Evolutionary conservation across 345 rosid species (phyloP).

Genomic region (Sonneratia caseolaris): DNA sequence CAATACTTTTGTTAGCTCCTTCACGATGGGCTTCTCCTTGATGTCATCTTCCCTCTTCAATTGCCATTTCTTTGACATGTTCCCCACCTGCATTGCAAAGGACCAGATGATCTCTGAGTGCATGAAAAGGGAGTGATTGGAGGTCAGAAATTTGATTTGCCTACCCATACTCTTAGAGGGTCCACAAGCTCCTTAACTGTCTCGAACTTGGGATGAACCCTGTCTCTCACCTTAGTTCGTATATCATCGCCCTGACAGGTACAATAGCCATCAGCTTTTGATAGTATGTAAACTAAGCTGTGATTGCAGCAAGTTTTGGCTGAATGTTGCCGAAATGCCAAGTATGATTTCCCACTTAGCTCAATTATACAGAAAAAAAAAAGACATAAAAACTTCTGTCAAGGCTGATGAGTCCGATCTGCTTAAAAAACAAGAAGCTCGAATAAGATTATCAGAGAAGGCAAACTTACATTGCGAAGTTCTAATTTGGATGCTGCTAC

Average conservation of each 20-base stretch:
- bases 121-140: background rate
- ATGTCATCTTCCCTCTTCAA: constrained; percentile 29
- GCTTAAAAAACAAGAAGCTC: background rate
- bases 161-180: constrained; percentile 73
- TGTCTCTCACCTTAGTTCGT: constrained; percentile 42
- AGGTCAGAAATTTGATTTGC: constrained; percentile 4
- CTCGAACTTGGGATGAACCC: constrained; percentile 53
- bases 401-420: background rate
- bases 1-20: constrained; percentile 59
- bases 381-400: background rate
- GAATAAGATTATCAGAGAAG: background rate
- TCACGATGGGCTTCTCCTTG: constrained; percentile 59
- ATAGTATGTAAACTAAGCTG: background rate
- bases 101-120: constrained; percentile 1
- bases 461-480: constrained; percentile 41
- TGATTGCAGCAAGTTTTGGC: background rate
- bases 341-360: background rate
- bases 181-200: constrained; percentile 41
- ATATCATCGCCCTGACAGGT: constrained; percentile 49
- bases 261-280: background rate
- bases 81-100: constrained; percentile 37
- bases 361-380: background rate
- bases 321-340: background rate
- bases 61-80: constrained; percentile 64
- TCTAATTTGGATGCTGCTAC: constrained; percentile 56